Evolutionary conservation across 1,139 yeast genomes (phyloP).

Genomic region (Yamadazyma triangularis): DNA sequence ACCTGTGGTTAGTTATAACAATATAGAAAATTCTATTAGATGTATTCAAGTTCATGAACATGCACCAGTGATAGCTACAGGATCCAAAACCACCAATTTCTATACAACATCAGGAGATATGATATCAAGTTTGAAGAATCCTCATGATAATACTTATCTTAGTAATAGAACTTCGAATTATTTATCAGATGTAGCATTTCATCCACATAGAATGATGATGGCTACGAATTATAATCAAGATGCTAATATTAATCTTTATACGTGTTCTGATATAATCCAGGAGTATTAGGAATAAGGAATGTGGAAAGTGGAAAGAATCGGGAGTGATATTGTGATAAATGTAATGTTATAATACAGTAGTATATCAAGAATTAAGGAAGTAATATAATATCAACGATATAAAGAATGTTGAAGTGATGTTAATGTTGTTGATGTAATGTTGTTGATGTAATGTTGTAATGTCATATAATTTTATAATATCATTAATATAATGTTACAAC

Average conservation of each 20-base stretch:
- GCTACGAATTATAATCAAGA: slow-evolving; percentile 86
- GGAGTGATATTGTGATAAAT: too few relatives aligned
- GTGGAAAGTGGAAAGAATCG: neutral
- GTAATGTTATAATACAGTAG: too few relatives aligned
- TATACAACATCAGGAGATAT: slow-evolving; percentile 86
- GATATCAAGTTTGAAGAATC: slow-evolving; percentile 58
- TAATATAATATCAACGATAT: too few relatives aligned
- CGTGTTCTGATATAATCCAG: slow-evolving; percentile 35
- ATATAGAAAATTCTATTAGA: slow-evolving; percentile 61
- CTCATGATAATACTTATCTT: slow-evolving; percentile 43
- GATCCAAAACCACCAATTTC: slow-evolving; percentile 72
- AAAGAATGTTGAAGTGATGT: too few relatives aligned
- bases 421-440: too few relatives aligned
- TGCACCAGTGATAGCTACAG: slow-evolving; percentile 89
- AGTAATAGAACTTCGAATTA: slow-evolving; percentile 46
- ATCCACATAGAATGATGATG: slow-evolving; percentile 92
- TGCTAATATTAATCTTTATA: slow-evolving; percentile 63
- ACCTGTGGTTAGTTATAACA: slow-evolving; percentile 62
- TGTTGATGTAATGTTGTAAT: too few relatives aligned
- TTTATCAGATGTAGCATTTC: slow-evolving; percentile 68
- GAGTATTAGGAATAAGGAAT: slow-evolving; percentile 33
- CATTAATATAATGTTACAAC: too few relatives aligned
- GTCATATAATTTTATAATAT: too few relatives aligned
- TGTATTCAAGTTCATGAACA: slow-evolving; percentile 88
- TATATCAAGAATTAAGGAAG: too few relatives aligned